Base-by-base conservation (phyloP, 2,329 filamentous ascomycete species). In the Cercospora nicotianae region DNA sequence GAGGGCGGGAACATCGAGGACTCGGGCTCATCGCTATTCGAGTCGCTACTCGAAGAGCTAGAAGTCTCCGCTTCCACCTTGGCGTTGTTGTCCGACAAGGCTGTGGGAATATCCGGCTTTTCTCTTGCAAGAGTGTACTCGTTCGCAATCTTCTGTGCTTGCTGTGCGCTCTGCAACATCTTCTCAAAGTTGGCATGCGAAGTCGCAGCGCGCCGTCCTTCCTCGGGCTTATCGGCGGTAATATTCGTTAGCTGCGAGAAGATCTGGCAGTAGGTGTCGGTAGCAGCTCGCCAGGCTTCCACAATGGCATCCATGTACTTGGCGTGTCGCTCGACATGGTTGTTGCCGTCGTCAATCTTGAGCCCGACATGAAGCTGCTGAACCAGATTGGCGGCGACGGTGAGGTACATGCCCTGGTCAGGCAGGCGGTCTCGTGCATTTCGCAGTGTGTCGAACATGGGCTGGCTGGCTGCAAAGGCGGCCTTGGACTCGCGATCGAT, bases 391-490 rank as follows among this genome's bases (percentile, higher is more conserved):
- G 71, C 71, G 6, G 76, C 75, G 6, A 68, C 67, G 20, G 70
- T 67, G 28, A 78, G 70, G 45, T 72, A 59, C 12, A 62, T 55
- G 33, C 69, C 72, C 60, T 77, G 75, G 12, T 71, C 55, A 26
- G 68, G 66, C 20, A 75, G 20, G 7, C 65, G 45, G 51, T 68
- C 61, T 42, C 67, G 69, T n/a, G 71, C 74, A 59, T 64, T 68
- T n/a, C 69, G 66, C 5, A 78, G 70, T 16, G 72, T 71, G 63
- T 74, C 69, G 69, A 75, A 76, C 36, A 78, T 66, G 20, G 74
- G 74, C 64, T 77, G 75, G 2, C 74, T 76, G 5, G 74, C 75
- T 28, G 70, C 70, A 42, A 76, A 76, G 16, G 75, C 76, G 12
- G 75, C 75, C 70, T 48, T 59, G 23, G 48, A 67, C 39, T 51